These are phyloP conservation scores for Rosa hybrid DNA, from an alignment of 331 rosid genomes.

Conservation along the genomic window DNA sequence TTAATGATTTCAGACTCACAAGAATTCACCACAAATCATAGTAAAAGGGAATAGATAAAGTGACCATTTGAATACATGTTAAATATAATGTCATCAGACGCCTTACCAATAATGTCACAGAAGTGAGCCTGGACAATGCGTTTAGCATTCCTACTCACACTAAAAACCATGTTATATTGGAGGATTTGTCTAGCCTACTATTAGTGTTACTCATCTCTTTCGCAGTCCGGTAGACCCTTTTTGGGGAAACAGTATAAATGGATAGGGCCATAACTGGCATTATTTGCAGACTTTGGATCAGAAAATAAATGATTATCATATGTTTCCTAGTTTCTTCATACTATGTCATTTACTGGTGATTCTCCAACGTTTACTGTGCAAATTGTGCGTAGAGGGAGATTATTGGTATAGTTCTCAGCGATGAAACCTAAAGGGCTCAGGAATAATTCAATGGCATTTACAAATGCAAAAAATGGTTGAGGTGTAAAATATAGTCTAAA, in stretches of 20 bases:
- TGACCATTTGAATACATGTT: no score
- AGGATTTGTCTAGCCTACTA: no score
- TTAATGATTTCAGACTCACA: no score
- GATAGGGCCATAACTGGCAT: no score
- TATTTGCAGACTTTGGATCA: neutral
- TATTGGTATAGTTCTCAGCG: neutral
- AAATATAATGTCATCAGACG: no score
- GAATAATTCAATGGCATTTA: slow-evolving; percentile 63
- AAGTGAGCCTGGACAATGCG: no score
- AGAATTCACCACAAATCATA: no score
- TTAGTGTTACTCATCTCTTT: no score
- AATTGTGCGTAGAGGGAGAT: neutral
- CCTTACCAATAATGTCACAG: no score
- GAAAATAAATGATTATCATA: slow-evolving; percentile 29
- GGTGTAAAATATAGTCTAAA: slow-evolving; percentile 41
- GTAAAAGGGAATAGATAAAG: no score
- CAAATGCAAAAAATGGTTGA: slow-evolving; percentile 41
- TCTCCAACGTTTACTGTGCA: slow-evolving; percentile 19
- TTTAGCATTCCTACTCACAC: no score
- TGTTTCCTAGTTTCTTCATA: slow-evolving; percentile 44
- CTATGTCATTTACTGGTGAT: neutral
- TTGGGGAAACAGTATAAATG: neutral
- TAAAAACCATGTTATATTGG: no score
- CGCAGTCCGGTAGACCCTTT: neutral
- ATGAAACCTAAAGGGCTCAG: slow-evolving; percentile 3